Evolutionary conservation across 441 rosid genomes (phyloP).

Genomic region (Manihot esculenta): DNA sequence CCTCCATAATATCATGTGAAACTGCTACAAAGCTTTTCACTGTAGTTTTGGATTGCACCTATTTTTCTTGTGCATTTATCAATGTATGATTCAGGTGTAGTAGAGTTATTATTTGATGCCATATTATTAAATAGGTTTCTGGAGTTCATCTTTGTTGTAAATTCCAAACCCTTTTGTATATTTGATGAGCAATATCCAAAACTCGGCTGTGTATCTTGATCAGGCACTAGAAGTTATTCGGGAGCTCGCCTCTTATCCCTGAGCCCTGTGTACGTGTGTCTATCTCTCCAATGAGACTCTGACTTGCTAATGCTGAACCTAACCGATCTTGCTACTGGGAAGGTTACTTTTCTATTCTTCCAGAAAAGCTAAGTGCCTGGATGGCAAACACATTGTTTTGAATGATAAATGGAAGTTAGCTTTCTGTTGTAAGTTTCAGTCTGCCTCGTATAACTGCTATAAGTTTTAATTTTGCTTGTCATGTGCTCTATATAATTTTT

Average conservation of each 20-base stretch:
- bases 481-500: neutral
- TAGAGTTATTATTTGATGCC: neutral
- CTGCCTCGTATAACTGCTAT: neutral
- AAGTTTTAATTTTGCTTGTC: neutral
- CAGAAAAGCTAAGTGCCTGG: slow-evolving; percentile 67
- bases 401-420: slow-evolving; percentile 69
- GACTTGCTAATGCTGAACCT: slow-evolving; percentile 51
- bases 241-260: too few relatives aligned
- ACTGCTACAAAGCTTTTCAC: too few relatives aligned
- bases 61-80: too few relatives aligned
- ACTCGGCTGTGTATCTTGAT: slow-evolving; percentile 19
- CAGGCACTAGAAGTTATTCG: slow-evolving; percentile 94
- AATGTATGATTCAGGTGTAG: too few relatives aligned
- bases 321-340: too few relatives aligned
- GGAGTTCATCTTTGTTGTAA: neutral
- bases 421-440: slow-evolving; percentile 61
- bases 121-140: neutral
- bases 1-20: too few relatives aligned
- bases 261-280: too few relatives aligned
- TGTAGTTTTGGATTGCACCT: too few relatives aligned
- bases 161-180: neutral
- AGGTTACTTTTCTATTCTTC: slow-evolving; percentile 44
- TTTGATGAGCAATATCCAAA: neutral
- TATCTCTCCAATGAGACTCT: slow-evolving; percentile 93
- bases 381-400: slow-evolving; percentile 55